Evolutionary conservation across 345 rosid species (phyloP).

Genomic region (Salix exigua): DNA sequence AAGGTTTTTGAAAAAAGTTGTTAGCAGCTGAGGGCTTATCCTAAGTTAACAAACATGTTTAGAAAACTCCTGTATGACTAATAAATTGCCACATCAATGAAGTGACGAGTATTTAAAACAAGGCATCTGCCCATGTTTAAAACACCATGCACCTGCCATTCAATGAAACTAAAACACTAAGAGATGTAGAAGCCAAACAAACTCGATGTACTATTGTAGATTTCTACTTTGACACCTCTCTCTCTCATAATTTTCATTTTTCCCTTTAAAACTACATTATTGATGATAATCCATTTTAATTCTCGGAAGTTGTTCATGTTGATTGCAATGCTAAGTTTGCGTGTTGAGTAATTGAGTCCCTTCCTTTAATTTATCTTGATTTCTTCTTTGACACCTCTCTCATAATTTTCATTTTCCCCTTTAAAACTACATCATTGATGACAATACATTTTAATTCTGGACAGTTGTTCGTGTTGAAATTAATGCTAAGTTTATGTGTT

Average conservation of each 20-base stretch:
- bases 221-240: neutral
- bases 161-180: neutral
- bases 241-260: neutral
- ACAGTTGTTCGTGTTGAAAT: too few relatives aligned
- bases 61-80: neutral
- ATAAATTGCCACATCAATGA: neutral
- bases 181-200: neutral
- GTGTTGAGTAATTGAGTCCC: too few relatives aligned
- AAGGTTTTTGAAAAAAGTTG: neutral
- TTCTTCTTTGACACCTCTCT: too few relatives aligned
- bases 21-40: neutral
- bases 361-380: too few relatives aligned
- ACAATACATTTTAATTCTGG: neutral
- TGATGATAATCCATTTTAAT: neutral
- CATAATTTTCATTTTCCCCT: too few relatives aligned
- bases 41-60: neutral
- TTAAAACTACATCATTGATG: neutral
- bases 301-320: too few relatives aligned
- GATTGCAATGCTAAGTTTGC: too few relatives aligned
- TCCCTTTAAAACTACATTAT: neutral
- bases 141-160: neutral
- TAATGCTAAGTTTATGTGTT: too few relatives aligned
- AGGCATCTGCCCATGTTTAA: neutral
- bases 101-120: neutral
- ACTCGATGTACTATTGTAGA: neutral